phyloP scores from a whole-genome alignment of 345 rosid genomes.

The Populus pruinosa region DNA sequence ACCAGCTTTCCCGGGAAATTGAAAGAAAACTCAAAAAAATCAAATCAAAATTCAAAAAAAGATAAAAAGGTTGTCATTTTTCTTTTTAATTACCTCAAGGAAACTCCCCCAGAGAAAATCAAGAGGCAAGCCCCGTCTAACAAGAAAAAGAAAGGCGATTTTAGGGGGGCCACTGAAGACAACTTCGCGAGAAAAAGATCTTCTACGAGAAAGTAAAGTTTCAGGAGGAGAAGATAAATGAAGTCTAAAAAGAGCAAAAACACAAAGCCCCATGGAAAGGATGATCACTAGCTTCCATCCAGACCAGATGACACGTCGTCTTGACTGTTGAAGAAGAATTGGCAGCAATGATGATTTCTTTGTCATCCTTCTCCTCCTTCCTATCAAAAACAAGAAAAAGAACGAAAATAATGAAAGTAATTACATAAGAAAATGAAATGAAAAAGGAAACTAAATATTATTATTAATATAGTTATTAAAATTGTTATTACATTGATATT shows the following conservation, averaged over 20 bases:
- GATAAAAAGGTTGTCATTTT: constrained; percentile 10
- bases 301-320: constrained; percentile 47
- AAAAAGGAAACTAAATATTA: too few species aligned
- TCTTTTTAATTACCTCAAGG: constrained; percentile 54
- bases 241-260: constrained; percentile 49
- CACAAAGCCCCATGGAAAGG: constrained; percentile 49
- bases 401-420: too few species aligned
- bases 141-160: constrained; percentile 37
- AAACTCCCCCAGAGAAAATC: constrained; percentile 37
- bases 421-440: too few species aligned
- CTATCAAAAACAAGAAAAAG: neutral
- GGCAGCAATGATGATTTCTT: constrained; percentile 38
- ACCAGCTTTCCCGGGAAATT: too few species aligned
- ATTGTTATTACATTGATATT: too few species aligned
- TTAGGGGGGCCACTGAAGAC: constrained; percentile 35
- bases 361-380: constrained; percentile 39
- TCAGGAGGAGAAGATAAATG: constrained; percentile 32
- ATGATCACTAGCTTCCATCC: constrained; percentile 61
- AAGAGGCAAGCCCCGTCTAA: constrained; percentile 27
- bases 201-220: constrained; percentile 30
- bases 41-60: neutral
- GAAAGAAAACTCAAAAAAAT: too few species aligned
- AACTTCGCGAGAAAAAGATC: constrained; percentile 53
- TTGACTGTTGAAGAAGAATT: neutral
- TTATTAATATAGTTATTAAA: too few species aligned